Evolutionary conservation across 441 rosid genomes (phyloP).

Genomic region (Lepidium campestre): DNA sequence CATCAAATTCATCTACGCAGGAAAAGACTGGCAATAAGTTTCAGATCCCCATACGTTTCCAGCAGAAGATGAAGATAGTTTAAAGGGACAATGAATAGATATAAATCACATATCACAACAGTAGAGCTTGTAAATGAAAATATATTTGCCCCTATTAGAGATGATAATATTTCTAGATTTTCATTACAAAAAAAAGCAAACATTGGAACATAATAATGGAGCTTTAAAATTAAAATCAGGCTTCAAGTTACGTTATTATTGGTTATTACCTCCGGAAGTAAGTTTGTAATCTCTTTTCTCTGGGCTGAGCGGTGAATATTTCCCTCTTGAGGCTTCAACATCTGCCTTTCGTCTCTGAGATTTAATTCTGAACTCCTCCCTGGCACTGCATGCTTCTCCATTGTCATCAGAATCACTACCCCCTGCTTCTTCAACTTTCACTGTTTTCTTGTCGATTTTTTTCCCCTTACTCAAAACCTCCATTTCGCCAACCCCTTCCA

Average conservation of each 20-base stretch:
- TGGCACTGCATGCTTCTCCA: conserved; percentile 76
- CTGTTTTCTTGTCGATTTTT: conserved; percentile 23
- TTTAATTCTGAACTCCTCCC: conserved; percentile 43
- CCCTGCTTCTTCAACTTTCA: conserved; percentile 48
- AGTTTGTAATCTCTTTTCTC: conserved; percentile 48
- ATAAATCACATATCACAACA: neutral
- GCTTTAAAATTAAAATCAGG: neutral
- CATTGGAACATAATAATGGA: neutral
- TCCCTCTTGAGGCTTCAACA: conserved; percentile 39
- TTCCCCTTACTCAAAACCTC: conserved; percentile 57
- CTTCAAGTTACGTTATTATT: neutral
- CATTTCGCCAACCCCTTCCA: conserved; percentile 53
- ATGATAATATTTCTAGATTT: neutral
- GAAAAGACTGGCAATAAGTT: conserved; percentile 13
- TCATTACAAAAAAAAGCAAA: neutral
- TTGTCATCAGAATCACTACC: conserved; percentile 60
- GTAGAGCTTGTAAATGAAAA: neutral
- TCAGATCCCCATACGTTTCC: neutral
- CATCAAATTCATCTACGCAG: conserved; percentile 67
- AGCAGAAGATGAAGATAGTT: neutral
- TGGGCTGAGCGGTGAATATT: conserved; percentile 34
- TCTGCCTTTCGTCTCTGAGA: conserved; percentile 37
- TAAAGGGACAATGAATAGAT: neutral
- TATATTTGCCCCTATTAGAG: neutral
- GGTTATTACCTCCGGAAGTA: conserved; percentile 49